A percentile compares a stretch with the other conserved stretches of the same genome.
These are phyloP conservation scores for Colletotrichum siamense DNA, from an alignment of 2,329 filamentous ascomycete genomes.

Conservation along the genomic window DNA sequence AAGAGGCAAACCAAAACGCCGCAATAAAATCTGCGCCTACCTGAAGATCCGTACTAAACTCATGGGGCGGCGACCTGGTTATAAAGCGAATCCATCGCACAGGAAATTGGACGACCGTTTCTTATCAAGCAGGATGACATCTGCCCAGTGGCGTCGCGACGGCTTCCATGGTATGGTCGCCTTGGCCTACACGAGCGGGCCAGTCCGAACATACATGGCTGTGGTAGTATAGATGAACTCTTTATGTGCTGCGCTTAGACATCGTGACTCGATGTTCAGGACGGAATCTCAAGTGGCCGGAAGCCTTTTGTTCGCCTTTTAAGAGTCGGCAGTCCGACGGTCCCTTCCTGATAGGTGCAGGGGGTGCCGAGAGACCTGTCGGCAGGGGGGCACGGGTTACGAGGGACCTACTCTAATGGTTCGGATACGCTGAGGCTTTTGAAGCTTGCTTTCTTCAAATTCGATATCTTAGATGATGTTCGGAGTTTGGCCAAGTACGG, in stretches of 20 bases:
- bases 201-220: background rate
- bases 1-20: background rate
- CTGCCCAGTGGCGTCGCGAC: background rate
- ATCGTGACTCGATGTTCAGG: background rate
- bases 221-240: background rate
- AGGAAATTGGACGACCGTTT: background rate
- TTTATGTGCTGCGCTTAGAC: background rate
- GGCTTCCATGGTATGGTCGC: background rate
- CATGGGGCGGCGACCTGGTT: background rate
- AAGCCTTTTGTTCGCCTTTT: background rate
- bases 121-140: background rate
- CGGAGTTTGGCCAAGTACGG: background rate
- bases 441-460: background rate
- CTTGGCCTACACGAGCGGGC: background rate
- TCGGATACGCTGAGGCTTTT: background rate
- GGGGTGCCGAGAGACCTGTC: background rate
- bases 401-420: background rate
- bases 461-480: background rate
- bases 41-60: background rate
- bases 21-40: background rate
- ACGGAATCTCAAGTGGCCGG: background rate
- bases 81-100: background rate
- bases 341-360: background rate
- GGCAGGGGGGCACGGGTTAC: background rate
- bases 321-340: background rate